Evolutionary conservation across 2,329 filamentous ascomycete genomes (phyloP).

Genomic region (Pyrenophora teres): DNA sequence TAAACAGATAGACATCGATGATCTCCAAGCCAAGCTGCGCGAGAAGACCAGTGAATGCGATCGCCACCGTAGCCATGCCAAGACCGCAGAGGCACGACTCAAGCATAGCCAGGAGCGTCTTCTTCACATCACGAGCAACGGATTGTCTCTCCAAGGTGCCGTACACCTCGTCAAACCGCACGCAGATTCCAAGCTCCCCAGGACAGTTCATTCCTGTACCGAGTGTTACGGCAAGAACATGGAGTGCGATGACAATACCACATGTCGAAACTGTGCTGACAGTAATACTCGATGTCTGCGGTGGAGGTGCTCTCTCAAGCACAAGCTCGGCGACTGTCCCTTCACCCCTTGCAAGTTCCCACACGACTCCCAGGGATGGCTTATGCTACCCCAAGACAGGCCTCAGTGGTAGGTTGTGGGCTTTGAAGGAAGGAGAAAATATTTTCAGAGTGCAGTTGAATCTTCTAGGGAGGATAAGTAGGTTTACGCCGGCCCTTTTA

Average conservation of each 20-base stretch:
- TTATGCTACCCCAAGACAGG: conserved; percentile 14
- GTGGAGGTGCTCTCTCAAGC: conserved; percentile 37
- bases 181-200: conserved; percentile 22
- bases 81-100: conserved; percentile 8
- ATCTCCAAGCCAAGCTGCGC: conserved; percentile 17
- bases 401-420: conserved; percentile 22
- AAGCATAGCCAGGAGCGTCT: conserved; percentile 10
- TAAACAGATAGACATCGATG: conserved; percentile 8
- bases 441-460: too few species aligned
- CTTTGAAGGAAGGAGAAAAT: too few species aligned
- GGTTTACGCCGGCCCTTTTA: too few species aligned
- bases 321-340: conserved; percentile 30
- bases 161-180: conserved; percentile 32
- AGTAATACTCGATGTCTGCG: conserved; percentile 26
- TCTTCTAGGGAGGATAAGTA: too few species aligned
- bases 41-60: conserved; percentile 29
- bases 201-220: conserved; percentile 29
- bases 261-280: conserved; percentile 32
- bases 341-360: conserved; percentile 27
- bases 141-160: conserved; percentile 27
- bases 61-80: conserved; percentile 25
- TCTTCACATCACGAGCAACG: conserved; percentile 16
- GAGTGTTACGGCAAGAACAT: conserved; percentile 37
- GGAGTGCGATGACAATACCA: conserved; percentile 27
- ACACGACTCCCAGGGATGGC: conserved; percentile 28